These are phyloP conservation scores for Hyphochytrium catenoides DNA, from an alignment of 352 stramenopile genomes.

Conservation along the genomic window DNA sequence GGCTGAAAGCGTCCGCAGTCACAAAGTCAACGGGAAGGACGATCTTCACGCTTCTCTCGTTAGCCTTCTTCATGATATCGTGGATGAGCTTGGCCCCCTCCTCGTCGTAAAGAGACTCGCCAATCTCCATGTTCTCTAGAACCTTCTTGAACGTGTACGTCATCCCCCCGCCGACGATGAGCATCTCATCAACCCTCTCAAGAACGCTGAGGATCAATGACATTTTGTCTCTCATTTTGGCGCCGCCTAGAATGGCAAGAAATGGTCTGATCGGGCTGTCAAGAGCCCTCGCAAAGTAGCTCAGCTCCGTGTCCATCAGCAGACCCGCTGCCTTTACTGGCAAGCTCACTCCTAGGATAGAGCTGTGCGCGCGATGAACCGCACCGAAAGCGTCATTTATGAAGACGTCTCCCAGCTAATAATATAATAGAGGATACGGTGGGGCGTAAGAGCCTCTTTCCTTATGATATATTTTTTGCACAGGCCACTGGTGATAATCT, in stretches of 20 bases:
- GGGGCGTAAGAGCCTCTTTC: too few species aligned
- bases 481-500: too few species aligned
- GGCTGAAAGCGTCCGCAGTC: slow-evolving; percentile 58
- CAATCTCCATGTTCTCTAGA: slow-evolving; percentile 36
- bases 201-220: slow-evolving; percentile 72
- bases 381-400: slow-evolving; percentile 88
- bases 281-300: slow-evolving; percentile 71
- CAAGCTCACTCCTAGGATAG: slow-evolving; percentile 47
- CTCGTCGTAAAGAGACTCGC: slow-evolving; percentile 32
- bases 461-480: too few species aligned
- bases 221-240: slow-evolving; percentile 81
- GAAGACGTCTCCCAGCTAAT: slow-evolving; percentile 45
- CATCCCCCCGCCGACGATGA: slow-evolving; percentile 78
- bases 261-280: slow-evolving; percentile 56
- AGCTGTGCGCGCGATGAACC: slow-evolving; percentile 70
- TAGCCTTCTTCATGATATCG: slow-evolving; percentile 57
- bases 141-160: slow-evolving; percentile 83
- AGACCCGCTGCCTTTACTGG: slow-evolving; percentile 37
- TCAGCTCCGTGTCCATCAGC: slow-evolving; percentile 74
- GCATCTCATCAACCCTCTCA: slow-evolving; percentile 64
- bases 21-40: slow-evolving; percentile 66
- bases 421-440: too few species aligned
- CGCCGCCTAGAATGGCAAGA: slow-evolving; percentile 67
- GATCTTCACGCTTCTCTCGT: slow-evolving; percentile 66
- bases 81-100: slow-evolving; percentile 4